Base-by-base conservation (phyloP, 768 basidiomycete species). In the Suillus paluster region DNA sequence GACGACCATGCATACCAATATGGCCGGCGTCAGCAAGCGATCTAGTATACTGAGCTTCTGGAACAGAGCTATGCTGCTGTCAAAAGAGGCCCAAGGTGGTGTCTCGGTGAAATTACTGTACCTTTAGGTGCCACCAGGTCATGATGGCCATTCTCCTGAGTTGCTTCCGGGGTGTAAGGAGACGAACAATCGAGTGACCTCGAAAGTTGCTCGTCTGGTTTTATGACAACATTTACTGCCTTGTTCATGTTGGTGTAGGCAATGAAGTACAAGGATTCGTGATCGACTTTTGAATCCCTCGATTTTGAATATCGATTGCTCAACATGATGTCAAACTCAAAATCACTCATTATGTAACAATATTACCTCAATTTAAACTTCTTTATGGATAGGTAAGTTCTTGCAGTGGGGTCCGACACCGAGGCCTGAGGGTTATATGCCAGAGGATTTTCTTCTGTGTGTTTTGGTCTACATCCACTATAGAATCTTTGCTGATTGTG, bases 1-100 rank as follows among this genome's bases (percentile, higher is more conserved):
- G 21, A 88, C 64, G 56, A 94, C 83, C 92, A 94, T 94, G 30
- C 80, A 82, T 0, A 90, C 27, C 3, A 95, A 78, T 34, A 94
- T 87, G 42, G 86, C 77, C 0, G 88, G 83, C 0, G 89, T 86
- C 33, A 92, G 77, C 6, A 88, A 78, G 19, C 85, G 81, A 67
- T 92, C 90, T 3, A 85, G 72, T 30, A 84, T 71, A 44, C 81
- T 71, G 0, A 89, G 77, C 25, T 76, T 73, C 54, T 72, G 74
- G 64, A 80, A 83, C 6, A 80, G 66, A 1, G 63, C 80, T 81
- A 33, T 38, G 38, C 15, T 38, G 10, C 2, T 54, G 53, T 54
- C 21, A 54, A 25, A 54, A 25, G 52, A 54, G 10, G 19, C 19
- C 27, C 2, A 50, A 11, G 11, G 23, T 19, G 14, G 17, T 19